Base-by-base conservation (phyloP, 495 filamentous ascomycete species). In the Hypoxylon fragiforme region DNA sequence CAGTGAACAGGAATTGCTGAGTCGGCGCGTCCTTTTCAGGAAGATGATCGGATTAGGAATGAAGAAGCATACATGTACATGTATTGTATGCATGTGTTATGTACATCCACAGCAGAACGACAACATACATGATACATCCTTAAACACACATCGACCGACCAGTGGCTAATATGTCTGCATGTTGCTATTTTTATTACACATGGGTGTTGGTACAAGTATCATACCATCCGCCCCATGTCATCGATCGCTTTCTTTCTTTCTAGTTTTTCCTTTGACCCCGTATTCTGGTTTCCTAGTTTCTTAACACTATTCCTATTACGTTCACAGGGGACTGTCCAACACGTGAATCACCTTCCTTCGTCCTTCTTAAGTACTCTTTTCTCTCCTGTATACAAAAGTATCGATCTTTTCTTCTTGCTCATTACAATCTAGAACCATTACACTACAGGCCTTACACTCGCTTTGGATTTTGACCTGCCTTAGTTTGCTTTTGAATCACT, bases 151-250 rank as follows among this genome's bases (percentile, higher is more conserved):
- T n/a, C n/a, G n/a, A n/a, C n/a, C n/a, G n/a, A n/a, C n/a, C n/a
- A n/a, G n/a, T n/a, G n/a, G n/a, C n/a, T n/a, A n/a, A n/a, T n/a
- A n/a, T n/a, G n/a, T n/a, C n/a, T n/a, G n/a, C n/a, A n/a, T n/a
- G n/a, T n/a, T n/a, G n/a, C n/a, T n/a, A n/a, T n/a, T n/a, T n/a
- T n/a, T 28, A 9, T 4, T 28, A 28, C 24, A 28, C 9, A 9
- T 37, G 50, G 42, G 57, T 51, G 51, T 48, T 28, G 45, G 50
- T 56, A 56, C 57, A 61, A 51, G 57, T 55, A 61, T 60, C 57
- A 50, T 60, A 20, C 57, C 57, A 54, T 54, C 44, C 24, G 19
- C 44, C 22, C 13, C 34, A 45, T 61, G 49, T 46, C 50, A 46
- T 39, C 50, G 28, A 22, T 19, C 14, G 31, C n/a, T n/a, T n/a